Base-by-base conservation (phyloP, 2,329 filamentous ascomycete genomes). In the Paracoccidioides lutzii region DNA sequence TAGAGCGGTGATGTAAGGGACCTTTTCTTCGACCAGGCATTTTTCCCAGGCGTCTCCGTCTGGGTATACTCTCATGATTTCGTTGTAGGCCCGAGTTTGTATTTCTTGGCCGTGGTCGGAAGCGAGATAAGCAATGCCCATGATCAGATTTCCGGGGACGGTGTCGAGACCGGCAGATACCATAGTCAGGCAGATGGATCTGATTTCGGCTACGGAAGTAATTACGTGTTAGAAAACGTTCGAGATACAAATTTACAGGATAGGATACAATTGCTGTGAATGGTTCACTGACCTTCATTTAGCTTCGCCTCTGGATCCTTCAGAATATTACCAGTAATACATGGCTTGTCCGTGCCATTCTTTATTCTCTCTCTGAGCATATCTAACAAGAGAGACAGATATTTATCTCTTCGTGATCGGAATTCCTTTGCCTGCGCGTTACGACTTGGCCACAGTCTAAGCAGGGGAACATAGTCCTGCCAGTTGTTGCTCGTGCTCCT, bases 141-240 rank as follows among this genome's bases (percentile, higher is more conserved):
- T 88, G 63, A 89, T 84, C 8, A 91, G 71, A 59, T 90, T 90
- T 9, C 83, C 85, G 0, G 88, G 85, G 0, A 93, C 84, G 0
- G 88, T 93, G 66, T 93, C 88, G 14, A 91, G 79, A 15, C 88
- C 88, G 0, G 86, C 88, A 1, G 84, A 87, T 0, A 91, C 84
- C 81, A 91, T 90, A 30, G 86, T 89, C 30, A 93, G 71, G 66
- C 87, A 88, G 61, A 93, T 88, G 2, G 85, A 87, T 69, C 86
- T 88, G 52, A 90, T 77, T 68, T 90, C 88, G 10, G 81, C 84
- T 86, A 54, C 5, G 3, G 4, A 4, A n/a, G 32, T 8, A 1
- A 14, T 73, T 65, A 50, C 69, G 69, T 4, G 70, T 73, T 35
- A 71, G 71, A 55, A 73, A 28, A 12, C 3, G 5, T 71, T 53